Base-by-base conservation (phyloP, 768 basidiomycete genomes). In the Panaeolus papilionaceus region DNA sequence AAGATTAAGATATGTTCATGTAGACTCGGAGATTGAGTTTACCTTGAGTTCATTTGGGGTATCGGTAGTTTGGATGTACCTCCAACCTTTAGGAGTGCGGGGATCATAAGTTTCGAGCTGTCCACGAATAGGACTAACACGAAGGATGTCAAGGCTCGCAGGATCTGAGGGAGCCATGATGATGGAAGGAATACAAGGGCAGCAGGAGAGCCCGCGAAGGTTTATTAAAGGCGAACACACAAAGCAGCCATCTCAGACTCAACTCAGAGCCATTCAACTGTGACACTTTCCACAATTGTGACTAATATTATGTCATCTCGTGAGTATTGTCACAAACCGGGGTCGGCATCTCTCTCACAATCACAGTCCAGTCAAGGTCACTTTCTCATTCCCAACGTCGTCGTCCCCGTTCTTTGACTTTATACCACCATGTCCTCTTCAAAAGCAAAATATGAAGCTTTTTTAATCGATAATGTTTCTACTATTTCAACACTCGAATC, bases 401-500 rank as follows among this genome's bases (percentile, higher is more conserved):
- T 63, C 23, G 26, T 54, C 67, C 62, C 62, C 63, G 51, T 49
- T 63, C 64, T 66, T 65, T 5, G 54, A 44, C 65, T 61, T 61
- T 63, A 68, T 70, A 67, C 47, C 63, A 68, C 63, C 70, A 92
- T 92, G 91, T 82, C 89, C 71, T 84, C 85, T 62, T 83, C 87
- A 45, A 78, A 90, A 72, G 88, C 87, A 69, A 88, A 82, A 76
- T 97, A 97, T 79, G 95, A 96, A 75, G 79, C 85, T 33, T 93
- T 95, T 74, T 84, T 98, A 68, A 81, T 98, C 67, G 86, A 90
- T 66, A 98, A 98, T 79, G 89, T 93, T 26, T 89, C 91, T 1
- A 89, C 93, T 23, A 93, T 98, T 63, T 90, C 92, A 20, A 88
- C 90, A n/a, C 80, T 98, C 71, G 97, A 99, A 79, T 94, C 92